phyloP scores from a whole-genome alignment of 202 grass and related monocot genomes.

The Hordeum pubiflorum region DNA sequence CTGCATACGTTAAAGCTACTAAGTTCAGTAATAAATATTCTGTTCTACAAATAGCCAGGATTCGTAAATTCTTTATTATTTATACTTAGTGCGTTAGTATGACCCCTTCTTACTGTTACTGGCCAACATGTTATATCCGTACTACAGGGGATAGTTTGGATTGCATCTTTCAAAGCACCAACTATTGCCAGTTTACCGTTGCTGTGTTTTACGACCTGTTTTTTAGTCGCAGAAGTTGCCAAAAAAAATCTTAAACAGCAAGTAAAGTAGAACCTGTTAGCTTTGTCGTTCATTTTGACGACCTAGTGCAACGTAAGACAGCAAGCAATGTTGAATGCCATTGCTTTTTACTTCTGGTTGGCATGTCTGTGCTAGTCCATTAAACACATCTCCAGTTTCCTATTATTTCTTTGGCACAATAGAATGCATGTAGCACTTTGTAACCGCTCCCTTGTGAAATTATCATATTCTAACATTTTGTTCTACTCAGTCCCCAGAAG shows the following conservation, averaged over 20 bases:
- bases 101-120: neutral
- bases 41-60: neutral
- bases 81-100: neutral
- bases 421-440: neutral
- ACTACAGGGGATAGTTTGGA: neutral
- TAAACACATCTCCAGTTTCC: neutral
- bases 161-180: neutral
- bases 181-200: neutral
- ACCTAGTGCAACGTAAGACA: neutral
- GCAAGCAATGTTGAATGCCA: neutral
- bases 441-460: neutral
- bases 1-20: neutral
- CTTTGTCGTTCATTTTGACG: neutral
- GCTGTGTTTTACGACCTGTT: neutral
- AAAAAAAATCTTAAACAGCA: neutral
- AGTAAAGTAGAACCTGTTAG: neutral
- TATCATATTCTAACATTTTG: constrained; percentile 13
- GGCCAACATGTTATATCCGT: neutral
- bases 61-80: neutral
- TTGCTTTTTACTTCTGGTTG: neutral
- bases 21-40: neutral
- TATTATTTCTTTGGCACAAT: neutral
- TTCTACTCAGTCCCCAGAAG: constrained; percentile 51
- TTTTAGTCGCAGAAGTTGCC: neutral
- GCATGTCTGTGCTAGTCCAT: neutral